Evolutionary conservation across 257 asterid genomes (phyloP).

Genomic region (Solanum dulcamara): DNA sequence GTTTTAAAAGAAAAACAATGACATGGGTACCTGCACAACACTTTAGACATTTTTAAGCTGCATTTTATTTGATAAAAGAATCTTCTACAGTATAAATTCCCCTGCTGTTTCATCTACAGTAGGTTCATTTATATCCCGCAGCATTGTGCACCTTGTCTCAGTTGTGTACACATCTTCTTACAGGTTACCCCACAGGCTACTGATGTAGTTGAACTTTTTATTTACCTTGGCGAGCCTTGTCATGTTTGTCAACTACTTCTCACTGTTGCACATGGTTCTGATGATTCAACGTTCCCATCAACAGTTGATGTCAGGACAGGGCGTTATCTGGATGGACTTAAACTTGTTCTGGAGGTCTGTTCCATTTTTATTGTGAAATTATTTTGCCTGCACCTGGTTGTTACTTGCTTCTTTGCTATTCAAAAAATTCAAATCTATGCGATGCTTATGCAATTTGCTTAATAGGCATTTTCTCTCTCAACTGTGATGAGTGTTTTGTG

Average conservation of each 20-base stretch:
- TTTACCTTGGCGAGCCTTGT: slow-evolving; percentile 92
- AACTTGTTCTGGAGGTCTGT: slow-evolving; percentile 89
- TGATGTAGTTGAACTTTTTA: slow-evolving; percentile 92
- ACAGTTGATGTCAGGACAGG: slow-evolving; percentile 96
- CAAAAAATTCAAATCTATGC: neutral
- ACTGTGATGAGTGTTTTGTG: neutral
- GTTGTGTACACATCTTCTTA: neutral
- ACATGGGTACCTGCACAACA: slow-evolving; percentile 53
- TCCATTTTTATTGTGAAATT: slow-evolving; percentile 24
- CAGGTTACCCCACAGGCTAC: slow-evolving; percentile 88
- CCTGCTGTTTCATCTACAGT: neutral
- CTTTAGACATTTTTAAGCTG: neutral
- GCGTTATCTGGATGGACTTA: slow-evolving; percentile 73
- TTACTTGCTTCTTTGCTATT: neutral
- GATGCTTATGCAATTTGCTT: neutral
- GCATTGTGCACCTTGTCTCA: neutral
- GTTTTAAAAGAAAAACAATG: slow-evolving; percentile 74
- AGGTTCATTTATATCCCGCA: neutral
- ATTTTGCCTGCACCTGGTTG: slow-evolving; percentile 12
- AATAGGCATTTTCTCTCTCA: neutral
- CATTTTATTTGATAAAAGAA: neutral
- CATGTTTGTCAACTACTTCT: slow-evolving; percentile 94
- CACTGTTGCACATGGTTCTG: slow-evolving; percentile 87
- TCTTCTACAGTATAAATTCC: neutral
- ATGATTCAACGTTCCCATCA: slow-evolving; percentile 91